Evolutionary conservation across 495 filamentous ascomycete genomes (phyloP), one percentile per base, ranked within the genome.

Genomic region (Aspergillus cristatus): DNA sequence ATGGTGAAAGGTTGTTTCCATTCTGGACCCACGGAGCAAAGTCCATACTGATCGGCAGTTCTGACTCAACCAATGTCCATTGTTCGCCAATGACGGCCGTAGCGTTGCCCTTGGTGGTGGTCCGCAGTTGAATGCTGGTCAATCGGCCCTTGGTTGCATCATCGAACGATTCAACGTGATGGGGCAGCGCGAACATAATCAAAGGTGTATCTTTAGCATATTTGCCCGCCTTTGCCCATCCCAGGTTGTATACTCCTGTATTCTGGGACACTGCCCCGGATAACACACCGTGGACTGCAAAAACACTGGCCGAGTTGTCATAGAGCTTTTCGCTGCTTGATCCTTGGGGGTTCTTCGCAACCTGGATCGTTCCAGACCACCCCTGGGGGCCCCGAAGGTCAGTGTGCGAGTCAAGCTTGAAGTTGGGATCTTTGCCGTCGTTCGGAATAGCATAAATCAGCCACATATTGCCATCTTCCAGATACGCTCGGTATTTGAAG

Each of bases 181-280:
- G 91, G 15, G 89, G 84, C 40, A 98, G 62, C 28, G 90, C 87
- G 45, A 81, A 98, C 82, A 94, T 94, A 42, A 87, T 62, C 18
- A 94, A 62, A 6, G 62, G 50, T 4, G 58, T 62, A n/a, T 46
- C 53, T 7, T 60, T 17, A 3, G 44, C 43, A 35, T 63, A 49
- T 16, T 74, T 54, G 7, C 89, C 90, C 1, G 57, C 70, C 51
- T 86, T 91, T 14, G 61, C 58, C 67, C 81, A 95, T 3, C 54
- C 51, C 17, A 95, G 70, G 0, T 57, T 76, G 54, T 96, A 98
- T n/a, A 62, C 75, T 1, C 84, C 90, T 3, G 52, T 63, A 12
- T 52, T 57, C 3, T 68, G 76, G 16, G 68, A 62, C 0, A 79
- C 73, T 1, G 68, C 63, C 3, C 84, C 91, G 13, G 71, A 69